Base-by-base conservation (phyloP, 306 rosid genomes). In the Medicago lupulina region DNA sequence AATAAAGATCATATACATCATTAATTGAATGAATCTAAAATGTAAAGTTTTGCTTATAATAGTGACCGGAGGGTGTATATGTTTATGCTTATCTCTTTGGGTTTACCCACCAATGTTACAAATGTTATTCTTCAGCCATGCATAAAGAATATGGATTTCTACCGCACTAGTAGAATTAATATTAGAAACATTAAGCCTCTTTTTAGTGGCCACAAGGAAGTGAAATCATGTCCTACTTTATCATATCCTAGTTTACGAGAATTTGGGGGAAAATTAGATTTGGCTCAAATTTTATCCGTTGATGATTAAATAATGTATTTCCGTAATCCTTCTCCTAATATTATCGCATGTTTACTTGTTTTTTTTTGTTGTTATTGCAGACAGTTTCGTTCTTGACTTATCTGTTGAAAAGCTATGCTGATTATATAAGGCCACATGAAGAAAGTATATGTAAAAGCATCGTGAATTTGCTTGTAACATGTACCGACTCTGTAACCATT, bases 401-500 rank as follows among this genome's bases (percentile, higher is more conserved):
- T 72, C 87, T 96, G 84, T 82, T 96, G 89, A 96, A 91, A 88
- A 84, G 99, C 85, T 92, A 87, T 57, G 98, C 98, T 44, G 98
- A 96, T 80, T 96, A 88, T 89, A 96, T 96, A 77, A 87, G 91
- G 86, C 97, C 96, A 28, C 99, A 96, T 83, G 99, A 96, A 83
- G 99, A 92, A 83, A 92, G 98, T 89, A 96, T 96, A 76, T 96
- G 99, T 71, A 92, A 90, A 87, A 96, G 99, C 86, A 96, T 96
- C 78, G 99, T 96, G 77, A 96, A 89, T 90, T 90, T 96, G 81
- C 96, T 96, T 74, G 98, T 96, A 55, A 96, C 99, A 59, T 96
- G 99, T 81, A 88, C 98, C 41, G 99, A 96, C 83, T 96, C 99
- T n/a, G 99, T 96, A 71, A 85, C 99, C 39, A 96, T 92, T 70